Conservation (phyloP, 495 filamentous ascomycete genomes). For the Penicillium paradoxum region DNA sequence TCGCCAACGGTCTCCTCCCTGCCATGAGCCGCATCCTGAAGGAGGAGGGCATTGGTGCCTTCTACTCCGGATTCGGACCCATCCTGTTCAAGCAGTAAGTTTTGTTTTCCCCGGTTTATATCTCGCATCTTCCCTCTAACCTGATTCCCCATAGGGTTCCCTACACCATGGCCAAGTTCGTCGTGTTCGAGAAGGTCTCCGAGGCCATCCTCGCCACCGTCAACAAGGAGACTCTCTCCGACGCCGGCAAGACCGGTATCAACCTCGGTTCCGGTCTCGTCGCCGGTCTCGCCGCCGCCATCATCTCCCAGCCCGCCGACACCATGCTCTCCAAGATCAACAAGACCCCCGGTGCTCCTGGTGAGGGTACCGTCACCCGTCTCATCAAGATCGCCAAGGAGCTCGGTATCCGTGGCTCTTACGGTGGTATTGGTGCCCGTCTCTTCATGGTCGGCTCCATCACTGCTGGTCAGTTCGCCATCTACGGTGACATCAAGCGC, state of each 20-base stretch:
- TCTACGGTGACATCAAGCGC: conserved; percentile 68
- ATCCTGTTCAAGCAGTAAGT: conserved; percentile 94
- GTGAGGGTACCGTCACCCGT: conserved; percentile 87
- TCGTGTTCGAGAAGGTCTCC: conserved; percentile 95
- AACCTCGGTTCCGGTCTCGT: conserved; percentile 95
- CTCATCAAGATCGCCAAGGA: conserved; percentile 95
- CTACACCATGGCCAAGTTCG: conserved; percentile 99
- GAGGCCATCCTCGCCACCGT: conserved; percentile 67
- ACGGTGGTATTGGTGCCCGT: conserved; percentile 83
- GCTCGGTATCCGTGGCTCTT: conserved; percentile 84
- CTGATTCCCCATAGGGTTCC: conserved; percentile 61
- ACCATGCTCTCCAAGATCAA: conserved; percentile 99
- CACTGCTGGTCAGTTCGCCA: conserved; percentile 93
- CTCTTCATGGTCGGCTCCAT: conserved; percentile 59
- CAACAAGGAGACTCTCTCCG: conserved; percentile 73
- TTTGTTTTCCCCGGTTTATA: neutral
- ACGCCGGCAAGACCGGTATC: conserved; percentile 73
- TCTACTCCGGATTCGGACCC: conserved; percentile 93
- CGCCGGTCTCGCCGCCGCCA: conserved; percentile 93
- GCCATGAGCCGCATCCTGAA: conserved; percentile 83
- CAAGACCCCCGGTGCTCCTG: conserved; percentile 95
- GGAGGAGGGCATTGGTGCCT: conserved; percentile 79
- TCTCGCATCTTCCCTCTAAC: conserved; percentile 4
- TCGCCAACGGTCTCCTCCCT: conserved; percentile 72
- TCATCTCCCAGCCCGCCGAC: conserved; percentile 96